Percentiles rank a stretch among this genome's conserved stretches.
Conservation (phyloP, 78 protist species). For the Trichosphaerium sp. region DNA sequence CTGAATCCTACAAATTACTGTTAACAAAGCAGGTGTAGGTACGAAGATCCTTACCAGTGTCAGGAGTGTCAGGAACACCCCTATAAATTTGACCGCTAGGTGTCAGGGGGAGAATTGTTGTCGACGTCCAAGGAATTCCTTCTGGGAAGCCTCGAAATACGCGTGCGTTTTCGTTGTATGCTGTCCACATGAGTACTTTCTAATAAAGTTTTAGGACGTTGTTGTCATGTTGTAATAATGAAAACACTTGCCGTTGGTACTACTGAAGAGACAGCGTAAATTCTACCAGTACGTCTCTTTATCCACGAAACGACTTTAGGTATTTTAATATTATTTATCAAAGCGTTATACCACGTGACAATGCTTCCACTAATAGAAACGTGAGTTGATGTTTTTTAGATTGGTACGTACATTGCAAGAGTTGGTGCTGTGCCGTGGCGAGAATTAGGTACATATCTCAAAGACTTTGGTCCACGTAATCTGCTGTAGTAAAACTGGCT, state of each 20-base stretch:
- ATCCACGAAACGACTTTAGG: slow-evolving; percentile 17
- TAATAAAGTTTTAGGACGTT: too few species aligned
- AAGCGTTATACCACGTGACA: slow-evolving; percentile 6
- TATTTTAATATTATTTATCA: not conserved
- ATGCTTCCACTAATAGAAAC: slow-evolving; percentile 20
- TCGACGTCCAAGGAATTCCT: slow-evolving; percentile 12
- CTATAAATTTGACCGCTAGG: too few species aligned
- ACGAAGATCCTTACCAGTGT: slow-evolving; percentile 1
- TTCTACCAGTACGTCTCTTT: too few species aligned
- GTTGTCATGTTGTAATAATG: too few species aligned
- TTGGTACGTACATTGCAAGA: too few species aligned
- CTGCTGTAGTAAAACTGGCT: slow-evolving; percentile 18
- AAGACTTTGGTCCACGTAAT: slow-evolving; percentile 16
- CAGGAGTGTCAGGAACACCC: too few species aligned
- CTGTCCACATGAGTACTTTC: too few species aligned
- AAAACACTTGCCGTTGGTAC: slow-evolving; percentile 13
- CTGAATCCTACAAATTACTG: slow-evolving; percentile 22
- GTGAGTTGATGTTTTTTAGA: slow-evolving; percentile 29
- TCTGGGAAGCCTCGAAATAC: too few species aligned
- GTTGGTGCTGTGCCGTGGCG: too few species aligned
- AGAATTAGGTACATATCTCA: slow-evolving; percentile 41
- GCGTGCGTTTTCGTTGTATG: too few species aligned
- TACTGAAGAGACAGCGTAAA: too few species aligned
- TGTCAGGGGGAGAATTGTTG: not conserved
- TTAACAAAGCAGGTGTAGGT: slow-evolving; percentile 31